A percentile compares a stretch with the other conserved stretches of the same genome.
phyloP scores from a whole-genome alignment of 1,284 basidiomycete species.

The Paramarasmius palmivorus region DNA sequence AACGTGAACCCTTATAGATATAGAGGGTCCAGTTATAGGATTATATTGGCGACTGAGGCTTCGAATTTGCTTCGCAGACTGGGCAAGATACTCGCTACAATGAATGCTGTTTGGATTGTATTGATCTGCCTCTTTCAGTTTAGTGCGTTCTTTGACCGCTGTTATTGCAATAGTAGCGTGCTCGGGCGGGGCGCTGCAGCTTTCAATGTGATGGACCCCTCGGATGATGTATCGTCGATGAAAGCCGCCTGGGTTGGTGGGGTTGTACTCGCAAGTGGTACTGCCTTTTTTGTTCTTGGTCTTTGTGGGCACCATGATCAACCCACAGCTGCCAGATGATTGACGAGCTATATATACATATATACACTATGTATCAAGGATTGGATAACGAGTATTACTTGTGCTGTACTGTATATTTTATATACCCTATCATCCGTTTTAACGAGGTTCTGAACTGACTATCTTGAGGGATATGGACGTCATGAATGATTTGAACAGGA shows the following conservation, averaged over 20 bases:
- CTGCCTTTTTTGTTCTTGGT: neutral
- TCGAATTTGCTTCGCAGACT: conserved; percentile 20
- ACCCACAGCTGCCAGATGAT: neutral
- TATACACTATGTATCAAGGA: too few species aligned
- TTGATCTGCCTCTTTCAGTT: conserved; percentile 26
- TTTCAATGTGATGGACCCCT: conserved; percentile 14
- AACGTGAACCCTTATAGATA: neutral
- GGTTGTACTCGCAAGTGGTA: conserved; percentile 14
- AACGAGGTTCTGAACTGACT: too few species aligned
- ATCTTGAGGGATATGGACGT: too few species aligned
- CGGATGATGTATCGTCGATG: conserved; percentile 15
- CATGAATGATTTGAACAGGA: too few species aligned
- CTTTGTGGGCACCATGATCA: neutral
- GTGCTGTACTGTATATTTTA: neutral
- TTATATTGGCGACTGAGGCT: conserved; percentile 1
- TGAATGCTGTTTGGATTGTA: conserved; percentile 24
- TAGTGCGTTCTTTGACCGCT: conserved; percentile 21
- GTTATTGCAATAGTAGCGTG: conserved; percentile 26
- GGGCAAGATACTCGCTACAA: conserved; percentile 22
- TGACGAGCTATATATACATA: too few species aligned
- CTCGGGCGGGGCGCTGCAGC: conserved; percentile 19
- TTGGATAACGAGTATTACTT: too few species aligned
- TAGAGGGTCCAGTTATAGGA: neutral
- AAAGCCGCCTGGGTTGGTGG: conserved; percentile 19
- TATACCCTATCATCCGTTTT: too few species aligned